phyloP scores from a whole-genome alignment of 139 green algal genomes.

The Coelastrella sp. region DNA sequence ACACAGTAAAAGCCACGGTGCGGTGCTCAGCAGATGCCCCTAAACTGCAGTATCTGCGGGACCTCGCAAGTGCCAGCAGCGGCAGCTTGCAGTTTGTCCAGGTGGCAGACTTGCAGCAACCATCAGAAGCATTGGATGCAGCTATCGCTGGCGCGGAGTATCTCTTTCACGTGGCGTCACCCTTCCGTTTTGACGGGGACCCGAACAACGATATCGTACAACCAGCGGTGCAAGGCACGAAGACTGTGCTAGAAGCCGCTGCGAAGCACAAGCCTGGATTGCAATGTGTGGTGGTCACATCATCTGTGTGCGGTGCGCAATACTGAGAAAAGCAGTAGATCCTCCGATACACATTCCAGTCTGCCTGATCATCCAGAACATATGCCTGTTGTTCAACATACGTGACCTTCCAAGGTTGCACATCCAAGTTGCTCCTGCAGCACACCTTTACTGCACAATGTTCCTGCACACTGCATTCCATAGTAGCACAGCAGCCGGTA shows the following conservation, averaged over 20 bases:
- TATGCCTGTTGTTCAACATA: no score
- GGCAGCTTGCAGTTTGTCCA: constrained; percentile 32
- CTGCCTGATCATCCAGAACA: background rate
- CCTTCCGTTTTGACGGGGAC: constrained; percentile 75
- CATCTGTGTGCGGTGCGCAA: constrained; percentile 66
- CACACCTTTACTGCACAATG: no score
- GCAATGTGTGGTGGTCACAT: constrained; percentile 78
- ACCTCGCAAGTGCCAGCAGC: background rate
- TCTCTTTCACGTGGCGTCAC: constrained; percentile 85
- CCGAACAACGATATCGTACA: constrained; percentile 43
- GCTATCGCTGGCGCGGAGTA: constrained; percentile 60
- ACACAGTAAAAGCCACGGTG: constrained; percentile 20
- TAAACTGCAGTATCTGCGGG: constrained; percentile 14
- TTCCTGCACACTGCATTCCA: no score
- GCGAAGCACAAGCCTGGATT: constrained; percentile 59
- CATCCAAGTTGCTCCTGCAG: no score
- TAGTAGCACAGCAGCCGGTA: no score
- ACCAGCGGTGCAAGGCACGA: constrained; percentile 74
- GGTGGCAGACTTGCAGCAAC: constrained; percentile 16
- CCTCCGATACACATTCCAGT: background rate
- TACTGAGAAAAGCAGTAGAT: background rate
- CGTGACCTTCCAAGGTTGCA: no score
- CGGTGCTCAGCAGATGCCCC: background rate
- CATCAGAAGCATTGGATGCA: constrained; percentile 55
- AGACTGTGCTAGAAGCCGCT: constrained; percentile 71